Percentiles rank a stretch among this genome's conserved stretches.
phyloP scores from a whole-genome alignment of 2,329 filamentous ascomycete species.

The Pestalotiopsis sp. region DNA sequence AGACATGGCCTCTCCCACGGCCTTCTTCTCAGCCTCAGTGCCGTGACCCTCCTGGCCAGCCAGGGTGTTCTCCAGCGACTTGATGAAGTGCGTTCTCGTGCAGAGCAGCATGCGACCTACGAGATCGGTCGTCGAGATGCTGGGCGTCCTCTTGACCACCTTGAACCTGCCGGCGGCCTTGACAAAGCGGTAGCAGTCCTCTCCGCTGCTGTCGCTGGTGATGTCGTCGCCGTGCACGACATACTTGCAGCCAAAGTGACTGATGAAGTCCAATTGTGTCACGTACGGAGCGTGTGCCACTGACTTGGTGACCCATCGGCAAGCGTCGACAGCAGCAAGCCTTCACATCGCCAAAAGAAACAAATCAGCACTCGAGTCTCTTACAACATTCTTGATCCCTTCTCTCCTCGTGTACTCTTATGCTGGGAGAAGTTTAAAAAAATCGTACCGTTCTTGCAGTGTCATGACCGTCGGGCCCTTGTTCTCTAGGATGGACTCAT shows the following conservation, averaged over 20 bases:
- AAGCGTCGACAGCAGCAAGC: slow-evolving; percentile 87
- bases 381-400: slow-evolving; percentile 13
- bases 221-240: slow-evolving; percentile 98
- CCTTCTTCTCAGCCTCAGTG: slow-evolving; percentile 62
- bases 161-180: slow-evolving; percentile 93
- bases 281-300: slow-evolving; percentile 91
- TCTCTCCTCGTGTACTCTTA: slow-evolving; percentile 25
- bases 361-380: slow-evolving; percentile 26
- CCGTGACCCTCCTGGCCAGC: slow-evolving; percentile 73
- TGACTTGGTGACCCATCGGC: slow-evolving; percentile 87
- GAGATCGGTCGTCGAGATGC: slow-evolving; percentile 96
- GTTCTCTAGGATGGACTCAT: slow-evolving; percentile 93
- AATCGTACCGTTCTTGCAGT: slow-evolving; percentile 72
- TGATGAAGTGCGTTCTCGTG: slow-evolving; percentile 92
- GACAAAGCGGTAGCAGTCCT: slow-evolving; percentile 97
- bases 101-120: slow-evolving; percentile 96
- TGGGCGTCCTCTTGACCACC: slow-evolving; percentile 93
- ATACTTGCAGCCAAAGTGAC: slow-evolving; percentile 91
- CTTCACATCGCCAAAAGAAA: slow-evolving; percentile 39
- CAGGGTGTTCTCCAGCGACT: slow-evolving; percentile 69
- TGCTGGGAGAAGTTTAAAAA: slow-evolving; percentile 1
- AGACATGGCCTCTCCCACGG: slow-evolving; percentile 66
- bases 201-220: slow-evolving; percentile 87
- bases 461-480: slow-evolving; percentile 99
- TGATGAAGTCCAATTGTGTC: slow-evolving; percentile 89